Evolutionary conservation across 257 asterid species (phyloP).

Genomic region (Nicotiana paniculata): DNA sequence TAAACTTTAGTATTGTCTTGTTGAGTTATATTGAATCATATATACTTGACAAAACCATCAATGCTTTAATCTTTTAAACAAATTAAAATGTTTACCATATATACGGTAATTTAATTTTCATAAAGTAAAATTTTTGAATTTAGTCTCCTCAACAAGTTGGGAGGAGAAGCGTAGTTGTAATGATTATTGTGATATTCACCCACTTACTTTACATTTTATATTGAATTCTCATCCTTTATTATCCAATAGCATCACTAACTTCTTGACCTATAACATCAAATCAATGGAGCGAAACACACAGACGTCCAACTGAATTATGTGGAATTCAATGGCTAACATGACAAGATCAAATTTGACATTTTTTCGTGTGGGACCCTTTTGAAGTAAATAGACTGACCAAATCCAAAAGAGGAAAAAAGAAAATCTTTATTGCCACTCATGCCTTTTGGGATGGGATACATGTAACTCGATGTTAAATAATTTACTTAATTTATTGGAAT

Average conservation of each 20-base stretch:
- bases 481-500: too few species aligned
- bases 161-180: neutral
- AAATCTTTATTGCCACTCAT: too few species aligned
- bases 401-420: too few species aligned
- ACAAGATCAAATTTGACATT: neutral
- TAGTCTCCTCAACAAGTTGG: neutral
- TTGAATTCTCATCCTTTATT: slow-evolving; percentile 14
- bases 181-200: neutral
- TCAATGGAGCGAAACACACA: neutral
- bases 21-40: too few species aligned
- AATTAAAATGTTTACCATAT: too few species aligned
- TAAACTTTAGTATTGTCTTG: too few species aligned
- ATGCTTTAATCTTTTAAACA: too few species aligned
- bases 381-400: neutral
- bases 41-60: too few species aligned
- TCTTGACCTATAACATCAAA: slow-evolving; percentile 17
- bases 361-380: neutral
- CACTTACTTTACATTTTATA: slow-evolving; percentile 10
- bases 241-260: neutral
- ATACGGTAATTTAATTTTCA: too few species aligned
- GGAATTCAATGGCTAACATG: neutral
- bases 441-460: too few species aligned
- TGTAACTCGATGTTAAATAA: too few species aligned
- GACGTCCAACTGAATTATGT: neutral
- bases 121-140: neutral